phyloP scores from a whole-genome alignment of 2,329 filamentous ascomycete genomes.

The Elsinoe fawcettii region DNA sequence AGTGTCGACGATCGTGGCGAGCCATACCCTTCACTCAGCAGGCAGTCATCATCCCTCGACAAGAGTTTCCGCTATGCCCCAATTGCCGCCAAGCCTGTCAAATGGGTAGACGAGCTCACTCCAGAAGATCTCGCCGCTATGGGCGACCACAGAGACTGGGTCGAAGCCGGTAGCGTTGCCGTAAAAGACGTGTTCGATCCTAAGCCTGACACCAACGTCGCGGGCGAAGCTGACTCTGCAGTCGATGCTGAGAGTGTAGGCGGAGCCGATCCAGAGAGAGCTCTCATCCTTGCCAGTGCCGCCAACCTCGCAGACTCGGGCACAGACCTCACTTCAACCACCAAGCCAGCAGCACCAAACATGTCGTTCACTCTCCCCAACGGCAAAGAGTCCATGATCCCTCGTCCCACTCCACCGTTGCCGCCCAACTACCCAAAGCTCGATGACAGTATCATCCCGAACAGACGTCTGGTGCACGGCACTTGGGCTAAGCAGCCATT shows the following conservation, averaged over 20 bases:
- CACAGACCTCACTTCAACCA: slow-evolving; percentile 18
- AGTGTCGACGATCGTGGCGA: neutral
- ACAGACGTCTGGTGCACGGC: neutral
- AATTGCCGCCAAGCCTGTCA: too few relatives aligned
- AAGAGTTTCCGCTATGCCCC: too few relatives aligned
- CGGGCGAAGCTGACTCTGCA: slow-evolving; percentile 59
- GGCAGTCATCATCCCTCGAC: too few relatives aligned
- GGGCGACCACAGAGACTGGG: slow-evolving; percentile 52
- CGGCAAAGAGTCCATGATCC: neutral
- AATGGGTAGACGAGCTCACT: slow-evolving; percentile 46
- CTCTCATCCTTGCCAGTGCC: neutral
- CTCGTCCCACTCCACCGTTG: neutral
- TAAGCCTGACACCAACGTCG: slow-evolving; percentile 36
- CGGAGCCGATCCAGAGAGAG: slow-evolving; percentile 44
- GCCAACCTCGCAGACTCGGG: too few relatives aligned
- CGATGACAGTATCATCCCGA: neutral
- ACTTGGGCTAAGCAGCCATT: neutral
- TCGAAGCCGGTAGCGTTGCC: slow-evolving; percentile 60
- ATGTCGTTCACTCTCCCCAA: neutral
- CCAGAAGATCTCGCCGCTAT: slow-evolving; percentile 60
- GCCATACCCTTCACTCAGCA: neutral
- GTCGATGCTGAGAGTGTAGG: slow-evolving; percentile 62
- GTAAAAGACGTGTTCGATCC: slow-evolving; percentile 45
- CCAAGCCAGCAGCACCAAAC: too few relatives aligned
- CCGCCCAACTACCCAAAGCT: neutral